phyloP scores from a whole-genome alignment of 139 green algal genomes.

The Coelastrella sp. region DNA sequence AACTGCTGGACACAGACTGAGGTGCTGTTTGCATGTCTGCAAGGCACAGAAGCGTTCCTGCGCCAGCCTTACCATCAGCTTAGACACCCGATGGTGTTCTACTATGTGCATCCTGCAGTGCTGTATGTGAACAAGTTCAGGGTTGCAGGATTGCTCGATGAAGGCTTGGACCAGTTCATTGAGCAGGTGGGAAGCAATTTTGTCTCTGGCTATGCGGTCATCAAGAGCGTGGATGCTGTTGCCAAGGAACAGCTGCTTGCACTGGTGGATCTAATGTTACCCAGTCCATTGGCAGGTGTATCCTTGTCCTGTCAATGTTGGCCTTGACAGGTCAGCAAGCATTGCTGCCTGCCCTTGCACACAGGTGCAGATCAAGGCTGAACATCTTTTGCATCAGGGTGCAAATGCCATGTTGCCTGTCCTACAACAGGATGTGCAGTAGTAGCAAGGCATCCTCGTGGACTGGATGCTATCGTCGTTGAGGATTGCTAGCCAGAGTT shows the following conservation, averaged over 20 bases:
- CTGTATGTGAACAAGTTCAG: slow-evolving; percentile 91
- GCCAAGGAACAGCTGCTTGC: background rate
- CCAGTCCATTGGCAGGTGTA: no score
- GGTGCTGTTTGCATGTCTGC: slow-evolving; percentile 62
- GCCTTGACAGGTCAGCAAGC: no score
- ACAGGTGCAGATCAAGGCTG: no score
- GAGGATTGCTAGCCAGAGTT: no score
- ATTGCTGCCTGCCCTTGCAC: no score
- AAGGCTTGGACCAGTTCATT: slow-evolving; percentile 71
- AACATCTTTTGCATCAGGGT: no score
- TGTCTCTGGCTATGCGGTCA: background rate
- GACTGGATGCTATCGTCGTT: no score
- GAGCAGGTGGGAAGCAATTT: slow-evolving; percentile 59
- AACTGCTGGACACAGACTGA: slow-evolving; percentile 85
- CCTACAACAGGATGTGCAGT: no score
- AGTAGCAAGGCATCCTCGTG: no score
- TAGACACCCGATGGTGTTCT: slow-evolving; percentile 90
- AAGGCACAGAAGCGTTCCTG: slow-evolving; percentile 74
- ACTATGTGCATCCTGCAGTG: slow-evolving; percentile 83
- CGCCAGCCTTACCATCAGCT: slow-evolving; percentile 87
- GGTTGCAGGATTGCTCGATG: slow-evolving; percentile 78
- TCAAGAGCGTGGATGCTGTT: no score
- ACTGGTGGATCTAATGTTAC: background rate
- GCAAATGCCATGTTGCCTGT: no score
- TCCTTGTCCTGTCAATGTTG: no score